Evolutionary conservation across 139 green algal genomes (phyloP), one percentile per base, ranked within the genome.

Genomic region (Pseudopediastrum boryanum): DNA sequence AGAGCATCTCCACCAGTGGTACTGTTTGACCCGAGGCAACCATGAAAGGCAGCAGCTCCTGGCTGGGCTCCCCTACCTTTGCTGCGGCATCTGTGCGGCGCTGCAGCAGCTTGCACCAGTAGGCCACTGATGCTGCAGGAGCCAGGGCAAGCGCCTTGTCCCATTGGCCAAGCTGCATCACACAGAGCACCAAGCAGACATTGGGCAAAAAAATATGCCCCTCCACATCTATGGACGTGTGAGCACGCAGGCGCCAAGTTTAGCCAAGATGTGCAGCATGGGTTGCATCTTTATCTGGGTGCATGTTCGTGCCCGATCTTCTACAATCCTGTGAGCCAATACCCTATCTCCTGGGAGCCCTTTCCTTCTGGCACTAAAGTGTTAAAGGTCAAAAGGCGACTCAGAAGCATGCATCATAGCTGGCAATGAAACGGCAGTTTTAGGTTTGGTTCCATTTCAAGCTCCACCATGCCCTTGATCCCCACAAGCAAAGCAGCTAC

Each of bases 61-160:
- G 36, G 0, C 50, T 25, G 8, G 63, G 19, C 25, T 56, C 81
- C 29, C 56, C 59, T 36, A 25, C 27, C 42, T 84, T 80, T 4
- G 39, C 36, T 58, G 69, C 25, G 7, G 44, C 71, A 51, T 62
- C 59, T 7, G 68, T 65, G 25, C 78, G 58, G 35, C 52, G 39
- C 67, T 33, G 31, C 56, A 87, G n/a, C 68, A 87, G 48, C 8
- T 65, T 41, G 38, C 62, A 41, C 78, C 78, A 87, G n/a, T 83
- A 64, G 16, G n/a, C 67, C 66, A 72, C 46, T 5, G 62, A 74
- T 43, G 69, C 83, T 48, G 73, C 66, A 2, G 78, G 73, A 19
- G 78, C 78, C 59, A 83, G 64, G 42, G 65, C 70, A 43, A 86
- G 82, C 51, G 82, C 82, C 29, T 74, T 48, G 39, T 81, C 76